Percentiles rank a stretch among this genome's conserved stretches.
phyloP scores from a whole-genome alignment of 345 rosid genomes.

The Balakata baccata region DNA sequence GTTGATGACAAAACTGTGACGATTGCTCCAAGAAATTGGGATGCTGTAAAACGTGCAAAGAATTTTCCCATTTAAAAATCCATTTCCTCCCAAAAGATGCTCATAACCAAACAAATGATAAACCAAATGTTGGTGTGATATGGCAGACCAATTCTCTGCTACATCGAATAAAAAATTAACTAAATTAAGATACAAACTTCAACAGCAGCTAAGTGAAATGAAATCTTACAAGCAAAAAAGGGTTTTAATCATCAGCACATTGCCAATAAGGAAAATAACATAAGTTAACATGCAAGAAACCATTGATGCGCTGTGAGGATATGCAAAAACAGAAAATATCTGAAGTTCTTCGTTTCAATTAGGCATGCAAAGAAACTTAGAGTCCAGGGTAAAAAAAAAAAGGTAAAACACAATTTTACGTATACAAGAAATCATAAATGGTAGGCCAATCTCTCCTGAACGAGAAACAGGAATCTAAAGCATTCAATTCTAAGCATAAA shows the following conservation, averaged over 20 bases:
- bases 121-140: no score
- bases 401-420: background rate
- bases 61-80: background rate
- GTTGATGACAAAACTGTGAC: background rate
- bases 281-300: background rate
- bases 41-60: background rate
- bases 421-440: background rate
- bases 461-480: background rate
- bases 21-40: conserved; percentile 1
- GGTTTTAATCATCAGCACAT: background rate
- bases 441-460: background rate
- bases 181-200: no score
- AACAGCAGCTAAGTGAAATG: no score
- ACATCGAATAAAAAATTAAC: no score
- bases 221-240: no score
- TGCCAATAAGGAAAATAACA: background rate
- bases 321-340: no score
- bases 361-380: background rate
- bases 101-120: background rate
- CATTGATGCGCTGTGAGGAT: background rate
- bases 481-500: background rate
- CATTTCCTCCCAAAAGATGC: background rate
- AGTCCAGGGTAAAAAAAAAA: background rate
- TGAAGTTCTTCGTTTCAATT: background rate
- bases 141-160: background rate